A percentile compares a stretch with the other conserved stretches of the same genome.
phyloP scores from a whole-genome alignment of 1,139 yeast genomes.

The Suzukiozyma palmioleophila region DNA sequence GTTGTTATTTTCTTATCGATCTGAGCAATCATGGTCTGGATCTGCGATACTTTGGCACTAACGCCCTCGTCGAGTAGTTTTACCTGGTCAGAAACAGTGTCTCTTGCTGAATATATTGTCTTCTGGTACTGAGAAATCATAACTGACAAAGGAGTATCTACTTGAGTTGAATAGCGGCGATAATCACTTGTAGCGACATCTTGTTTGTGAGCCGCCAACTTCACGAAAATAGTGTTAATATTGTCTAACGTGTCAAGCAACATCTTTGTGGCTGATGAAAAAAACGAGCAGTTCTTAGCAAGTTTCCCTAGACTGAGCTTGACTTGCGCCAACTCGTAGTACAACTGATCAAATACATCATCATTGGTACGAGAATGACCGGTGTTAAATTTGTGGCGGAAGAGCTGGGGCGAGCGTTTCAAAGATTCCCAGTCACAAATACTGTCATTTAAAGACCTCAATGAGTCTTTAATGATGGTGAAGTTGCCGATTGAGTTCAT shows the following conservation, averaged over 20 bases:
- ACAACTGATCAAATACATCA: slow-evolving; percentile 31
- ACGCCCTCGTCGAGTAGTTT: slow-evolving; percentile 6
- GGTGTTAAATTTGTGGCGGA: slow-evolving; percentile 26
- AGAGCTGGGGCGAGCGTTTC: slow-evolving; percentile 27
- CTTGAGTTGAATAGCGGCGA: background rate
- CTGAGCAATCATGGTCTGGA: slow-evolving; percentile 18
- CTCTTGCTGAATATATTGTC: slow-evolving; percentile 12
- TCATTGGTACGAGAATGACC: slow-evolving; percentile 30
- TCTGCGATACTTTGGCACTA: slow-evolving; percentile 15
- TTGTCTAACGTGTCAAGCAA: slow-evolving; percentile 12
- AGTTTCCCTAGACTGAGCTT: background rate
- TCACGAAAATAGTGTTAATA: background rate
- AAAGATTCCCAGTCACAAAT: slow-evolving; percentile 23
- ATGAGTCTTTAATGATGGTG: slow-evolving; percentile 1
- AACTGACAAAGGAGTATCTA: background rate
- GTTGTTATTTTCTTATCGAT: slow-evolving; percentile 24
- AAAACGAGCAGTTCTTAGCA: slow-evolving; percentile 10
- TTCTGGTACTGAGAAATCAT: background rate
- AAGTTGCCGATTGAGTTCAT: slow-evolving; percentile 4
- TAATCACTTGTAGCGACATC: background rate
- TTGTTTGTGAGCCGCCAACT: background rate
- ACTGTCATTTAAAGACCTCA: slow-evolving; percentile 1
- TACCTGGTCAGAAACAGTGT: slow-evolving; percentile 8
- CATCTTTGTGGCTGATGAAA: slow-evolving; percentile 9
- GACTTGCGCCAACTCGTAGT: slow-evolving; percentile 10